Conservation (phyloP, 306 rosid genomes). For the Vicia sativa region DNA sequence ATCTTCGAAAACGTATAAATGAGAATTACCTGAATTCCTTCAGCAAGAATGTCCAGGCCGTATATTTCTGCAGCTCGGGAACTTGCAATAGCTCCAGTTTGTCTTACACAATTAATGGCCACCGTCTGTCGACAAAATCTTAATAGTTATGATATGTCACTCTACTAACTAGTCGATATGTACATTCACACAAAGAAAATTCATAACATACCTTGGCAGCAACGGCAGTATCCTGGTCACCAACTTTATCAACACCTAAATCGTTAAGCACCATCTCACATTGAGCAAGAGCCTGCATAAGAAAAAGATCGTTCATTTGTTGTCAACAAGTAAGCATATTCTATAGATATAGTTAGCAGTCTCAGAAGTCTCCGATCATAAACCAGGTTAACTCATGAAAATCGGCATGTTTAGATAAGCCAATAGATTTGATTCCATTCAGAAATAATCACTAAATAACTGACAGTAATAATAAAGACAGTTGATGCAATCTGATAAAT, state of each 20-base stretch:
- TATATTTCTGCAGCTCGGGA: conserved; percentile 78
- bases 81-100: conserved; percentile 85
- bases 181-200: conserved; percentile 28
- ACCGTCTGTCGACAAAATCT: conserved; percentile 59
- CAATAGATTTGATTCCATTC: too few relatives aligned
- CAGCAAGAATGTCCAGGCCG: conserved; percentile 73
- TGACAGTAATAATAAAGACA: too few relatives aligned
- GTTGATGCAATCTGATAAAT: too few relatives aligned
- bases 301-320: too few relatives aligned
- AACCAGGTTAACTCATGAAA: too few relatives aligned
- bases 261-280: too few relatives aligned
- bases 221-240: conserved; percentile 71
- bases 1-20: conserved; percentile 26
- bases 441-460: too few relatives aligned
- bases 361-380: too few relatives aligned
- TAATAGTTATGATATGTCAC: conserved; percentile 27
- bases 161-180: background rate
- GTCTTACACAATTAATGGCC: conserved; percentile 55
- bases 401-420: too few relatives aligned
- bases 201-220: conserved; percentile 74
- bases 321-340: too few relatives aligned
- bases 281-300: too few relatives aligned
- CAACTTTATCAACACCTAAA: conserved; percentile 42
- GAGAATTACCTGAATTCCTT: conserved; percentile 68
- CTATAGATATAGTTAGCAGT: too few relatives aligned